A percentile compares a stretch with the other conserved stretches of the same genome.
These are phyloP conservation scores for Triangularia verruculosa DNA, from an alignment of 2,329 filamentous ascomycete genomes.

Conservation along the genomic window DNA sequence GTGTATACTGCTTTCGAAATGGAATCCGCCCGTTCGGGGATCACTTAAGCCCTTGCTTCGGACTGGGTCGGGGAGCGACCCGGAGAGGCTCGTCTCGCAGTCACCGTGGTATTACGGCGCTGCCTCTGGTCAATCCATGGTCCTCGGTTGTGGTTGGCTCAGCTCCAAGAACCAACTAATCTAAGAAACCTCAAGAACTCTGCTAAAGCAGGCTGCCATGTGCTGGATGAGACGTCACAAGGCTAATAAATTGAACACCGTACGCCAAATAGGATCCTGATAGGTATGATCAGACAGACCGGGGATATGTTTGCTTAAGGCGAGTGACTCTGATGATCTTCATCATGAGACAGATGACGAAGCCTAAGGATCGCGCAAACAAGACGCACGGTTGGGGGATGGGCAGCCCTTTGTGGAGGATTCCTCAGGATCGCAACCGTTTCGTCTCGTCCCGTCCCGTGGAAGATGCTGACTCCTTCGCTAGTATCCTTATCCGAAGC, in stretches of 20 bases:
- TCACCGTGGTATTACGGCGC: not conserved
- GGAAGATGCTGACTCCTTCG: conserved; percentile 1
- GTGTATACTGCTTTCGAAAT: not conserved
- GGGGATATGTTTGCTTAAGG: not conserved
- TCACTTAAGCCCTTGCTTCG: not conserved
- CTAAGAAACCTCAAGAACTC: not conserved
- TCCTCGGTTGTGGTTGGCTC: not conserved
- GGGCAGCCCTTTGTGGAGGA: not conserved
- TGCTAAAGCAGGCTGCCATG: not conserved
- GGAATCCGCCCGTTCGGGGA: not conserved
- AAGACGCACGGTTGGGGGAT: not conserved
- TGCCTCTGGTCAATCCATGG: not conserved
- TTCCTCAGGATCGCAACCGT: conserved; percentile 5
- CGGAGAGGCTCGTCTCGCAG: not conserved
- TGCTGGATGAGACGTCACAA: not conserved
- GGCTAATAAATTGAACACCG: not conserved
- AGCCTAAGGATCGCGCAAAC: not conserved
- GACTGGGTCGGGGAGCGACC: not conserved
- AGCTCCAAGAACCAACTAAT: not conserved
- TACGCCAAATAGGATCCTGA: not conserved
- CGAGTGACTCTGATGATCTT: not conserved
- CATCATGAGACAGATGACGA: not conserved
- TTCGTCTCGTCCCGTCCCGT: conserved; percentile 19
- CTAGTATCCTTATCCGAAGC: not conserved
- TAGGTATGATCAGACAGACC: not conserved